Evolutionary conservation across 305 asterid species (phyloP), one percentile per base, ranked within the genome.

Genomic region (Lippia alba): DNA sequence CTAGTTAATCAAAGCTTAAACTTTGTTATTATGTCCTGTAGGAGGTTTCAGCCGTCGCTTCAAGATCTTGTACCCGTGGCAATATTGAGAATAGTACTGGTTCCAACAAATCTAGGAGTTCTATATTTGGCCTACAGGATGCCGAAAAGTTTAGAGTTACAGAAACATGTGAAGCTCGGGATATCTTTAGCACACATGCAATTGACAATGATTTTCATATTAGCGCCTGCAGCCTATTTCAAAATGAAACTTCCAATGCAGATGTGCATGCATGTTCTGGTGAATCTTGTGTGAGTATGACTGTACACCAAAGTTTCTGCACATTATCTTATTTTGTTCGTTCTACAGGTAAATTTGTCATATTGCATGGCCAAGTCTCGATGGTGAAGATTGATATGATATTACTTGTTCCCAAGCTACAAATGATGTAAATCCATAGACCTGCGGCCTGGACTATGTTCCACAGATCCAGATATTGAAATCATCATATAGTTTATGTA

Each of bases 41-140:
- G 96, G 91, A 81, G 73, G 83, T 67, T 79, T 84, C 89, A 46
- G 91, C 89, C 50, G 89, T 84, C 74, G 85, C 79, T 70, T 82
- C 92, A 65, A 81, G 89, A 88, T 84, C 80, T 66, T 71, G 72
- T 75, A 46, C 81, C 73, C 78, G 78, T 63, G 74, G 74, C 69
- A 79, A 79, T 65, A 79, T 48, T 54, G 92, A 80, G 79, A 89
- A 73, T 72, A 86, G 91, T 73, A 69, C 76, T 56, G 80, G 82
- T 79, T 82, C 94, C 50, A 67, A 76, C 79, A 87, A 81, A 77
- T 75, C 84, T 40, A 77, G 74, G 74, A 82, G 64, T 79, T 85
- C 86, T 63, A 76, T 74, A 36, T 70, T 78, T 55, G 82, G 74
- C 73, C 71, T 63, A 76, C 80, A 71, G 48, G 76, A 78, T 65